A percentile compares a stretch with the other conserved stretches of the same genome.
These are phyloP conservation scores for Acanthochlamys bracteata DNA, from an alignment of 106 monocot genomes.

Conservation along the genomic window DNA sequence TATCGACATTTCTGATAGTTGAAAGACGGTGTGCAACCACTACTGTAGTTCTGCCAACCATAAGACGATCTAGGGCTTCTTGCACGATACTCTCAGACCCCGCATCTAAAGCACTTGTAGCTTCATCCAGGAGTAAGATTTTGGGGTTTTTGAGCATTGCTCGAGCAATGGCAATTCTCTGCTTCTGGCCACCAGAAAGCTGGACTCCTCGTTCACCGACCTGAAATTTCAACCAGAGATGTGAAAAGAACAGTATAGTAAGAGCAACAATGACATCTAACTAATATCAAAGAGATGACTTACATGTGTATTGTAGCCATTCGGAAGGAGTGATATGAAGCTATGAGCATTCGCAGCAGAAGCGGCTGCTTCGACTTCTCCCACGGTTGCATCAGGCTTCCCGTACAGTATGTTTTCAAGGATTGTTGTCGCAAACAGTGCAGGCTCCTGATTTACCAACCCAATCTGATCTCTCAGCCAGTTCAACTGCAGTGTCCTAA, in stretches of 20 bases:
- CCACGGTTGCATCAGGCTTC: slow-evolving; percentile 80
- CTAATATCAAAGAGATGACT: background rate
- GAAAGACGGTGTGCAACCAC: slow-evolving; percentile 94
- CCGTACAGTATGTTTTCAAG: slow-evolving; percentile 94
- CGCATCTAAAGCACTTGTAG: slow-evolving; percentile 89
- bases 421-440: slow-evolving; percentile 91
- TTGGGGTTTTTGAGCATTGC: slow-evolving; percentile 98
- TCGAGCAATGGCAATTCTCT: slow-evolving; percentile 90
- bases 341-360: slow-evolving; percentile 95
- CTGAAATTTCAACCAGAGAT: slow-evolving; percentile 19
- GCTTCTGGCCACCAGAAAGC: slow-evolving; percentile 97
- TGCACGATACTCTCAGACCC: slow-evolving; percentile 93
- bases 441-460: slow-evolving; percentile 96
- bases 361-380: slow-evolving; percentile 88
- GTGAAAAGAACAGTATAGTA: background rate
- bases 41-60: slow-evolving; percentile 96
- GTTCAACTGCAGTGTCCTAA: slow-evolving; percentile 67
- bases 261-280: too few relatives aligned
- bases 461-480: slow-evolving; percentile 99
- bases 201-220: slow-evolving; percentile 93
- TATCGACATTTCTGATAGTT: slow-evolving; percentile 83
- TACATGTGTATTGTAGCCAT: slow-evolving; percentile 92
- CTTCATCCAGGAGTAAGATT: slow-evolving; percentile 95
- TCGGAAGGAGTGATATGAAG: slow-evolving; percentile 90
- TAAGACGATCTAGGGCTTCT: slow-evolving; percentile 91